Percentiles rank a stretch among this genome's conserved stretches.
These are phyloP conservation scores for Pythium insidiosum DNA, from an alignment of 352 stramenopile species.

Conservation along the genomic window DNA sequence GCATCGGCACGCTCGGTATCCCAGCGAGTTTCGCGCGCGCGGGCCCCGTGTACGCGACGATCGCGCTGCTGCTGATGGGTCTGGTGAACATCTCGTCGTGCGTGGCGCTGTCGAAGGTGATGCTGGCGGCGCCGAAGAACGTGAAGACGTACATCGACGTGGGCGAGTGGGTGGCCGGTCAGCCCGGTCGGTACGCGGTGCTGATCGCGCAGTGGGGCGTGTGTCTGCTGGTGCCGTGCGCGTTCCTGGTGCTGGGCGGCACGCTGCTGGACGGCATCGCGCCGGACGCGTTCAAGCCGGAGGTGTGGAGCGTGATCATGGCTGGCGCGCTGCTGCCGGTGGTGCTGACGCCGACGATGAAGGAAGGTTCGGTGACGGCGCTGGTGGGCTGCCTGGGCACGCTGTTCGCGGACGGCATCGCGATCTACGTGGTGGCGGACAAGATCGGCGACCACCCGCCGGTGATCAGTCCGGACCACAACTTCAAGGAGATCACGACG, in stretches of 20 bases:
- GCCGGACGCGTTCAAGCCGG: conserved; percentile 5
- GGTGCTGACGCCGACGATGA: conserved; percentile 16
- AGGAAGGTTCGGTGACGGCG: conserved; percentile 12
- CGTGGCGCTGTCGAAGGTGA: conserved; percentile 18
- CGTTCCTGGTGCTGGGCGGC: conserved; percentile 18
- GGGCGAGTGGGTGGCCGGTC: conserved; percentile 16
- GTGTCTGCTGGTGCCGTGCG: conserved; percentile 9
- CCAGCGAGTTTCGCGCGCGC: conserved; percentile 38
- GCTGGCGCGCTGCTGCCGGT: conserved; percentile 8
- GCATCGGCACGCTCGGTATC: conserved; percentile 44
- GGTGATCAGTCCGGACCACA: conserved; percentile 4
- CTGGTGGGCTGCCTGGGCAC: conserved; percentile 16
- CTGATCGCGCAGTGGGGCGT: conserved; percentile 7
- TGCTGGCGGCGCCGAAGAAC: conserved; percentile 12
- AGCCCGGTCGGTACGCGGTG: conserved; percentile 14
- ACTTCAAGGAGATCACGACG: conserved; percentile 11
- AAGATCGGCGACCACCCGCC: conserved; percentile 6
- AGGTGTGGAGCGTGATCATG: conserved; percentile 20
- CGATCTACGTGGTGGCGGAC: conserved; percentile 4
- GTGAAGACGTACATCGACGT: conserved; percentile 21
- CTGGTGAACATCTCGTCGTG: conserved; percentile 34
- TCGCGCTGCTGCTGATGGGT: conserved; percentile 36
- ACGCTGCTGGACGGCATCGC: conserved; percentile 15
- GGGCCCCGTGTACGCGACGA: conserved; percentile 22
- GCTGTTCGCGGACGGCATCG: conserved; percentile 18